Evolutionary conservation across 768 basidiomycete species (phyloP), one percentile per base, ranked within the genome.

Genomic region (Boletus rubescentipes): DNA sequence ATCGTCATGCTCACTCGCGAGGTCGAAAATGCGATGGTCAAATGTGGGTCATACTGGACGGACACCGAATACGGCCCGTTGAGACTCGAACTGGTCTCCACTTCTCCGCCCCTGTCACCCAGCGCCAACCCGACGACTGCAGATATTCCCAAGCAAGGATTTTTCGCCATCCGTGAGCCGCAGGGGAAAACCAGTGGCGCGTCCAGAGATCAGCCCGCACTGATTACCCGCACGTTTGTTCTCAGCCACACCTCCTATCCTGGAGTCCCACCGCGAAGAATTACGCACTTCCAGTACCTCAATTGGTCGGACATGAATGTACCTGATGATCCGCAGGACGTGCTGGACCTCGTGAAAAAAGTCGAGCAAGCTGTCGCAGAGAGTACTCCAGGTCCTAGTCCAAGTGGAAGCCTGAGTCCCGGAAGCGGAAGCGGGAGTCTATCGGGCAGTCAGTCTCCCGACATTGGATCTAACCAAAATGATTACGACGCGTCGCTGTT

Each of bases 291-390:
- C 47, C 96, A 98, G 68, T 98, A 93, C 65, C 79, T 95, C 36
- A 87, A 89, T 36, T 98, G 96, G 96, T 93, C 95, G 2, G 96
- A 98, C 64, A 88, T 98, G 76, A 94, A 94, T 67, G 93, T 98
- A 12, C 96, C 96, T 0, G 84, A 87, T 12, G 85, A 92, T 53
- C 86, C 95, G 0, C 74, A 81, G 8, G 87, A 86, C 8, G 75
- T 98, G 18, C 72, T 97, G 38, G 75, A 79, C 14, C 79, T 98
- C 21, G 81, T 97, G 49, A 79, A 77, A 54, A 84, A 86, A 57
- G 87, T 93, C n/a, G 85, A 70, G 36, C 59, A 58, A 11, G 63
- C 65, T 9, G 61, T 61, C 1, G 58, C 49, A 29, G 68, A 68
- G 46, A 70, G 64, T 15, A 67, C 67, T 0, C 69, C 67, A 11